Percentiles rank a stretch among this genome's conserved stretches.
These are phyloP conservation scores for Globisporangium paddicum DNA, from an alignment of 352 stramenopile species.

Conservation along the genomic window DNA sequence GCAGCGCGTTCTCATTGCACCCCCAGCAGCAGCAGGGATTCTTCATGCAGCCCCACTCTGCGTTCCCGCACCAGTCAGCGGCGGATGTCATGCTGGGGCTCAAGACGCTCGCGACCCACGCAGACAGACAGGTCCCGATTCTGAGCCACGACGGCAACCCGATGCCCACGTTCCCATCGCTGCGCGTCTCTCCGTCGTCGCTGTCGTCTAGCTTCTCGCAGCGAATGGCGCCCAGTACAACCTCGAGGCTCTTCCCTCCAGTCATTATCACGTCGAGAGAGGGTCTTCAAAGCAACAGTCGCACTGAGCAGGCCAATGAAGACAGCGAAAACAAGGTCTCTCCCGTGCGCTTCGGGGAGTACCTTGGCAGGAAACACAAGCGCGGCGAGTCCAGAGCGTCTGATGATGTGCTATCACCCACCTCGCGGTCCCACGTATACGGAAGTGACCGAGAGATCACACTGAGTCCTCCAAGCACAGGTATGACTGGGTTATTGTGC, in stretches of 20 bases:
- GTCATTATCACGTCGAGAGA: neutral
- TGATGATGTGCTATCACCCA: slow-evolving; percentile 30
- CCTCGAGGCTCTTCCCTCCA: slow-evolving; percentile 1
- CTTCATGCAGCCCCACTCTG: slow-evolving; percentile 1
- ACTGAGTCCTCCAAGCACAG: slow-evolving; percentile 13
- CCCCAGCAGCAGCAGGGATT: slow-evolving; percentile 3
- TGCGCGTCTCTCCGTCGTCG: slow-evolving; percentile 10
- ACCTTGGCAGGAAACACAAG: slow-evolving; percentile 27
- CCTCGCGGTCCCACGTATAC: slow-evolving; percentile 32
- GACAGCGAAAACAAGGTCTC: slow-evolving; percentile 1
- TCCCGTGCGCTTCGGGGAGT: slow-evolving; percentile 18
- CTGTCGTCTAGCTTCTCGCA: slow-evolving; percentile 8
- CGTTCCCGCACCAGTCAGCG: slow-evolving; percentile 12
- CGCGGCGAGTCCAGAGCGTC: slow-evolving; percentile 22
- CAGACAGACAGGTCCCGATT: slow-evolving; percentile 16
- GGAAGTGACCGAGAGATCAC: slow-evolving; percentile 13
- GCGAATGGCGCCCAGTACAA: neutral
- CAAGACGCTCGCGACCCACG: slow-evolving; percentile 26
- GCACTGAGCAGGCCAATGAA: neutral
- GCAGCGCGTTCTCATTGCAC: slow-evolving; percentile 9
- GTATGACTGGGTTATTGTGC: neutral
- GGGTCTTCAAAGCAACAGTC: neutral
- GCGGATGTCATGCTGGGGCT: slow-evolving; percentile 31
- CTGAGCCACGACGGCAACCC: slow-evolving; percentile 5
- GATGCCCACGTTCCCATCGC: slow-evolving; percentile 10